These are phyloP conservation scores for Rhizopus microsporus DNA, from an alignment of 371 early-diverging fungal genomes.

Conservation along the genomic window DNA sequence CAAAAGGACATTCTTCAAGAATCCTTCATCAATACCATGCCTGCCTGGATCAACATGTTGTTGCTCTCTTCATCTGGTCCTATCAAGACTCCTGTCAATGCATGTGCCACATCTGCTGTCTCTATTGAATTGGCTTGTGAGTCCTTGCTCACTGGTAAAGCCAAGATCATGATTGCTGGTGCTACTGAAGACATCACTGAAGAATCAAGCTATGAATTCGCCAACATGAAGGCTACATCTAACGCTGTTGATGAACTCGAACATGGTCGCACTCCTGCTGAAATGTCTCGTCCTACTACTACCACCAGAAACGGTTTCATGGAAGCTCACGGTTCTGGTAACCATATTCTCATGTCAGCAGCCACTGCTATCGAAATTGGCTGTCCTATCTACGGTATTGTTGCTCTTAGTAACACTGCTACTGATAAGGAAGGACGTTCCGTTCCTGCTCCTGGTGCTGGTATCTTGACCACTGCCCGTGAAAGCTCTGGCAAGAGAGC, in stretches of 20 bases:
- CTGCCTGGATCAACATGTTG: conserved; percentile 97
- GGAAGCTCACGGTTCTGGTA: conserved; percentile 94
- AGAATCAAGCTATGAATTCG: conserved; percentile 94
- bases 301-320: conserved; percentile 94
- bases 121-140: conserved; percentile 94
- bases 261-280: conserved; percentile 84
- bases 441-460: conserved; percentile 95
- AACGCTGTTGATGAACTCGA: conserved; percentile 85
- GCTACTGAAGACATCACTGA: conserved; percentile 94
- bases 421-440: conserved; percentile 97
- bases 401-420: conserved; percentile 92
- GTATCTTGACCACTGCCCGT: conserved; percentile 93
- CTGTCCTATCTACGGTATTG: conserved; percentile 92
- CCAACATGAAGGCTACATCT: conserved; percentile 96
- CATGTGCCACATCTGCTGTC: conserved; percentile 93
- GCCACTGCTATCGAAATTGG: conserved; percentile 92
- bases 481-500: conserved; percentile 66
- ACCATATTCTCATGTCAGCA: conserved; percentile 91
- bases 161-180: conserved; percentile 94
- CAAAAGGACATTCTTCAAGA: conserved; percentile 96
- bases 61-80: conserved; percentile 93
- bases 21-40: conserved; percentile 95
- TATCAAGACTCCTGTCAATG: conserved; percentile 96
- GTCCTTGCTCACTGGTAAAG: conserved; percentile 88
- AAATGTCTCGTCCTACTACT: conserved; percentile 93